Base-by-base conservation (phyloP, 1,139 yeast genomes). In the Protomyces gravidus region DNA sequence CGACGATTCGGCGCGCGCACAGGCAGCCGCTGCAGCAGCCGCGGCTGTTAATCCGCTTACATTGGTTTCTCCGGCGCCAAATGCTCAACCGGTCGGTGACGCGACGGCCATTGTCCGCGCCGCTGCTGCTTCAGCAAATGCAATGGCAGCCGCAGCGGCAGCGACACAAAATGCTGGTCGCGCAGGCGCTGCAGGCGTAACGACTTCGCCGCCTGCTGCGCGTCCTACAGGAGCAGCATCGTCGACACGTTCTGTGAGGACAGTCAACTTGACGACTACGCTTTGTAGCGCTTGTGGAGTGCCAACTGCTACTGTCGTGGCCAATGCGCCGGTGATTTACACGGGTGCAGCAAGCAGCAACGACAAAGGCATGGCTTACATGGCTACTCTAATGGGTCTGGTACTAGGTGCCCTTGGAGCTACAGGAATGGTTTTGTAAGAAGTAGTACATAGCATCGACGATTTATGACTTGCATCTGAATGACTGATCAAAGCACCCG, bases 271-370 rank as follows among this genome's bases (percentile, higher is more conserved):
- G 42, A 36, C 42, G 21, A 36, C 42, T 6, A 36, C 42, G 1
- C 42, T 36, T 36, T 36, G 42, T 23, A 36, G 42, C 7, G 42
- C 42, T n/a, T 36, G 42, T 15, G 42, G 42, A 19, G 42, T 36
- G 42, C 42, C 42, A 5, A 36, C 42, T 5, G 42, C 42, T 4
- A 36, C 42, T 9, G 42, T 36, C 5, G 42, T 36, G 17, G 42
- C 42, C 1, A 36, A 36, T 19, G 21, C 42, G 7, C 42, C 42
- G 11, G 42, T 36, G 23, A 13, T 36, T 2, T 36, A 15, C 21
- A 36, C 42, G 19, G 42, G 42, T 9, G 25, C 21, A 15, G 42
- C 42, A 5, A 17, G 42, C 42, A 36, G 23, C 3, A 7, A 9
- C 21, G 9, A 17, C 21, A 7, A 19, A 2, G 19, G 2, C 42